Conservation (phyloP, 305 asterid genomes). For the Fraxinus latifolia region DNA sequence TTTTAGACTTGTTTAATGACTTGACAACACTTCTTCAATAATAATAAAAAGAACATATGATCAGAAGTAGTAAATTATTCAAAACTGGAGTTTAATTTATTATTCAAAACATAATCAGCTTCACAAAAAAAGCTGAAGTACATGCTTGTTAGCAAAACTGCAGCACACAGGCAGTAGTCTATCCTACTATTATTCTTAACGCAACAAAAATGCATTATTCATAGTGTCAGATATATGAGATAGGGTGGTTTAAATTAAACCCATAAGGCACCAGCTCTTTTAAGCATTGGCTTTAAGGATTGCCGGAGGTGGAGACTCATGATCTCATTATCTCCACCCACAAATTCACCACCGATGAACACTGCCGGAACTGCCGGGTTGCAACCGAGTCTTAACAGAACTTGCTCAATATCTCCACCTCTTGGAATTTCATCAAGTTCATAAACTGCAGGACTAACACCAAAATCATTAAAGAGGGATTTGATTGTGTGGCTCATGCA, state of each 20-base stretch:
- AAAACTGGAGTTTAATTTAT: not conserved
- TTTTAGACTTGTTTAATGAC: not conserved
- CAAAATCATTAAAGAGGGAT: not conserved
- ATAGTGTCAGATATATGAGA: not conserved
- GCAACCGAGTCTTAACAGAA: not conserved
- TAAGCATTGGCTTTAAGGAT: not conserved
- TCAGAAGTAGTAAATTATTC: not conserved
- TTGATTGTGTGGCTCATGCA: constrained; percentile 8
- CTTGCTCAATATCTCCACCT: not conserved
- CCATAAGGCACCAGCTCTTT: not conserved
- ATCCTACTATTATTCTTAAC: not conserved
- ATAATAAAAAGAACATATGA: not conserved
- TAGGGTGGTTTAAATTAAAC: not conserved
- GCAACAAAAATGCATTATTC: not conserved
- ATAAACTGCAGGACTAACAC: not conserved
- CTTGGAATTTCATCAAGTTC: constrained; percentile 3
- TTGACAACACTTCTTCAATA: not conserved
- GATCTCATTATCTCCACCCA: not conserved
- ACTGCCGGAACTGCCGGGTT: not conserved
- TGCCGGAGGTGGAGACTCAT: constrained; percentile 1
- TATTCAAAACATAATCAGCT: not conserved
- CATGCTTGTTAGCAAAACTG: not conserved
- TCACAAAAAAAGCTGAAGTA: not conserved
- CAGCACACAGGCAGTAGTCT: not conserved
- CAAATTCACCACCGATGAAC: not conserved